Conservation (phyloP, 768 basidiomycete species). For the Mycena amicta region DNA sequence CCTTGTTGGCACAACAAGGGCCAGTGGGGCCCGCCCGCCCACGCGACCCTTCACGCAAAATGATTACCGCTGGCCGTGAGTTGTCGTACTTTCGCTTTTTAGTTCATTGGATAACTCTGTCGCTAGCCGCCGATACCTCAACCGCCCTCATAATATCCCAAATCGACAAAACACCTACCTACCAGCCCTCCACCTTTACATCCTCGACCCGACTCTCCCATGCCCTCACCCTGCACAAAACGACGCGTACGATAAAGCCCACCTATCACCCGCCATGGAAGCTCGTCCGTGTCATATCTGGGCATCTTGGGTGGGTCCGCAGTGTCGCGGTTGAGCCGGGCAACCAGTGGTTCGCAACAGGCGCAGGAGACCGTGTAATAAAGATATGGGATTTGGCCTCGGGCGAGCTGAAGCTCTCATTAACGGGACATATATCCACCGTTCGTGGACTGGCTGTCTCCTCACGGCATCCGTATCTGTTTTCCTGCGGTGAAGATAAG, state of each 20-base stretch:
- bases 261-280: conserved; percentile 97
- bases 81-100: conserved; percentile 5
- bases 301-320: conserved; percentile 97
- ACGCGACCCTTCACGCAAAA: conserved; percentile 54
- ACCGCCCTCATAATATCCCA: conserved; percentile 71
- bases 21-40: conserved; percentile 81
- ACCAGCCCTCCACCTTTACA: conserved; percentile 32
- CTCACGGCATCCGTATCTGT: conserved; percentile 91
- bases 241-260: conserved; percentile 91
- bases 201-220: conserved; percentile 37
- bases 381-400: conserved; percentile 99
- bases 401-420: conserved; percentile 93
- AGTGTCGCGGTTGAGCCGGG: conserved; percentile 96
- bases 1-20: conserved; percentile 79
- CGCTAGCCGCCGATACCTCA: conserved; percentile 43
- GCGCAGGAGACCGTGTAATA: conserved; percentile 96
- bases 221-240: conserved; percentile 90
- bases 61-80: conserved; percentile 74
- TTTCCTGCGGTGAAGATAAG: conserved; percentile 98
- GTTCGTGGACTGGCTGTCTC: conserved; percentile 94
- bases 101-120: conserved; percentile 8
- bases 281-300: conserved; percentile 93
- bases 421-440: conserved; percentile 97
- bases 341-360: conserved; percentile 98
- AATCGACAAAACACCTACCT: conserved; percentile 72